Percentiles rank a stretch among this genome's conserved stretches.
Conservation (phyloP, 148 eudicot species). For the Diospyros lotus region DNA sequence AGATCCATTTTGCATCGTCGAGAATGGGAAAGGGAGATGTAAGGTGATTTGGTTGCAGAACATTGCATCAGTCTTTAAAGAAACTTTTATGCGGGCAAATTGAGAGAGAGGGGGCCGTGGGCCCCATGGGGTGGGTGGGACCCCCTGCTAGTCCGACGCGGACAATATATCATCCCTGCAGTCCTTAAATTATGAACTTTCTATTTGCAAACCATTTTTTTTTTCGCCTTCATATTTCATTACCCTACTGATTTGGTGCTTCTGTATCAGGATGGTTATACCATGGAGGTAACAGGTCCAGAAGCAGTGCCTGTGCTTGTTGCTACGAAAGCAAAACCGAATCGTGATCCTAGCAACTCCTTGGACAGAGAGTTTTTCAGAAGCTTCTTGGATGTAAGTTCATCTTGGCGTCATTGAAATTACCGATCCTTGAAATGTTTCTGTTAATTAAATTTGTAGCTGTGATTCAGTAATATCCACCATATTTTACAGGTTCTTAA, state of each 20-base stretch:
- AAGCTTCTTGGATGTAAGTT: slow-evolving; percentile 69
- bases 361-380: slow-evolving; percentile 48
- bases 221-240: too few species aligned
- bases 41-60: slow-evolving; percentile 29
- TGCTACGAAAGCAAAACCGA: slow-evolving; percentile 72
- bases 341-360: slow-evolving; percentile 34
- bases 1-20: slow-evolving; percentile 63
- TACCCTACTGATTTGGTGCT: not conserved
- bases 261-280: slow-evolving; percentile 69
- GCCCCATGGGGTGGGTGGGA: too few species aligned
- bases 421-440: not conserved
- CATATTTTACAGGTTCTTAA: slow-evolving; percentile 53
- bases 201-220: not conserved
- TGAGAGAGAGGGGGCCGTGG: too few species aligned
- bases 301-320: slow-evolving; percentile 61
- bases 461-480: not conserved
- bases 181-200: too few species aligned
- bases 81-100: too few species aligned
- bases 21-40: slow-evolving; percentile 67
- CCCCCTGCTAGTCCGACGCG: too few species aligned
- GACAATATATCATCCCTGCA: too few species aligned
- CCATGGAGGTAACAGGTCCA: slow-evolving; percentile 45
- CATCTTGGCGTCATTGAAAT: not conserved
- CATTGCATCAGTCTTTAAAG: too few species aligned
- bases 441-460: not conserved